Evolutionary conservation across 2,329 filamentous ascomycete species (phyloP).

Genomic region (Aspergillus ruber): DNA sequence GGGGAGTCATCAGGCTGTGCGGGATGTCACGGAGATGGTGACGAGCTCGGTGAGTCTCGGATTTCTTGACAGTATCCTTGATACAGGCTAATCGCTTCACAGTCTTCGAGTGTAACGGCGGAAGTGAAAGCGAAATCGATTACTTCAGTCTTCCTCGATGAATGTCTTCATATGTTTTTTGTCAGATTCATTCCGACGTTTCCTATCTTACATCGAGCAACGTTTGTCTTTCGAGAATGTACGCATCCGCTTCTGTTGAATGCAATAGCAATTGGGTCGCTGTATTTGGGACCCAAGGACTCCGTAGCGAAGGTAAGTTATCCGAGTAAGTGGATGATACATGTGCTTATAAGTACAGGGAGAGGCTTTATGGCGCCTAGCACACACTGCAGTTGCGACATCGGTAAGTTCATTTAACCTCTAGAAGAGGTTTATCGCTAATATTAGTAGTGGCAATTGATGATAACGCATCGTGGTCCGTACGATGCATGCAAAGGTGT

Average conservation of each 20-base stretch:
- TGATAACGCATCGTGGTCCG: slow-evolving; percentile 39
- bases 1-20: slow-evolving; percentile 39
- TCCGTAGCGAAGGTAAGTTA: slow-evolving; percentile 31
- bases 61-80: no score
- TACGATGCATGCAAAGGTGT: slow-evolving; percentile 41
- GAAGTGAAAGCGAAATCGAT: slow-evolving; percentile 39
- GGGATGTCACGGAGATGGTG: slow-evolving; percentile 41
- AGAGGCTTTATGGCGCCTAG: slow-evolving; percentile 40
- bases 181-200: slow-evolving; percentile 42
- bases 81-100: no score
- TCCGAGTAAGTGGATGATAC: background rate
- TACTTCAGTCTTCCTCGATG: slow-evolving; percentile 42
- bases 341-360: slow-evolving; percentile 20
- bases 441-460: slow-evolving; percentile 32
- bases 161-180: slow-evolving; percentile 45
- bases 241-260: slow-evolving; percentile 39
- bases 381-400: slow-evolving; percentile 41
- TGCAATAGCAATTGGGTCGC: slow-evolving; percentile 41
- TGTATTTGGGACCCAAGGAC: slow-evolving; percentile 40
- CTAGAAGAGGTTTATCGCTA: no score
- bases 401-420: slow-evolving; percentile 19
- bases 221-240: slow-evolving; percentile 41
- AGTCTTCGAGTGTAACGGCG: slow-evolving; percentile 41
- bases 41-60: slow-evolving; percentile 39
- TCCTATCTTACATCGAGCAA: slow-evolving; percentile 40